Evolutionary conservation across 805 yeast genomes (phyloP).

Genomic region (Lachancea dasiensis): DNA sequence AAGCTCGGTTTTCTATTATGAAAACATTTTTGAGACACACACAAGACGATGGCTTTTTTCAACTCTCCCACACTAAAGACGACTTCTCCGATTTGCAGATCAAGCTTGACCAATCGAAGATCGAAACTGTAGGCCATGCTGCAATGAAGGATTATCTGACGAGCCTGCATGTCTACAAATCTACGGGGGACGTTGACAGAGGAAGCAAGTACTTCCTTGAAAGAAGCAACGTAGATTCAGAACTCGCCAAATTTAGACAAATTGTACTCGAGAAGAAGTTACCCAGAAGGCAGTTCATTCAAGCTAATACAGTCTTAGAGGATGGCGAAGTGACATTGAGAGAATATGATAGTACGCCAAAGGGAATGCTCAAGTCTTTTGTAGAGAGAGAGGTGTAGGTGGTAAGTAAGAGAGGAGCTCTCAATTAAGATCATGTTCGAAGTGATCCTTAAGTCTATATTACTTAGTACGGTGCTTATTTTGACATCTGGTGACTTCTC

Average conservation of each 20-base stretch:
- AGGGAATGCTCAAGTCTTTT: slow-evolving; percentile 76
- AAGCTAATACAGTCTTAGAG: slow-evolving; percentile 59
- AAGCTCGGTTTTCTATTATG: slow-evolving; percentile 82
- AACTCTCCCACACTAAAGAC: slow-evolving; percentile 42
- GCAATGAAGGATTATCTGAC: slow-evolving; percentile 66
- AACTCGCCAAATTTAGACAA: slow-evolving; percentile 59
- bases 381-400: slow-evolving; percentile 45
- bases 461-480: background rate
- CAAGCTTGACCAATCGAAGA: slow-evolving; percentile 53
- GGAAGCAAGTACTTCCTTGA: slow-evolving; percentile 62
- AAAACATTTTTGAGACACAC: slow-evolving; percentile 54
- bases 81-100: slow-evolving; percentile 56
- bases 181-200: slow-evolving; percentile 61
- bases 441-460: too few species aligned
- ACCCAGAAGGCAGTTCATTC: slow-evolving; percentile 81
- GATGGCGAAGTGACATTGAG: slow-evolving; percentile 39
- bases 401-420: too few species aligned
- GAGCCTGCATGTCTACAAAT: slow-evolving; percentile 72
- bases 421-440: too few species aligned
- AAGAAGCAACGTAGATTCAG: slow-evolving; percentile 61
- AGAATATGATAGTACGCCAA: slow-evolving; percentile 68
- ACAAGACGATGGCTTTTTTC: slow-evolving; percentile 55
- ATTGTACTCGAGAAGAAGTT: slow-evolving; percentile 63
- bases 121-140: slow-evolving; percentile 62
- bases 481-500: too few species aligned